These are phyloP conservation scores for Fennellomyces sp. DNA, from an alignment of 371 early-diverging fungal species.

Conservation along the genomic window DNA sequence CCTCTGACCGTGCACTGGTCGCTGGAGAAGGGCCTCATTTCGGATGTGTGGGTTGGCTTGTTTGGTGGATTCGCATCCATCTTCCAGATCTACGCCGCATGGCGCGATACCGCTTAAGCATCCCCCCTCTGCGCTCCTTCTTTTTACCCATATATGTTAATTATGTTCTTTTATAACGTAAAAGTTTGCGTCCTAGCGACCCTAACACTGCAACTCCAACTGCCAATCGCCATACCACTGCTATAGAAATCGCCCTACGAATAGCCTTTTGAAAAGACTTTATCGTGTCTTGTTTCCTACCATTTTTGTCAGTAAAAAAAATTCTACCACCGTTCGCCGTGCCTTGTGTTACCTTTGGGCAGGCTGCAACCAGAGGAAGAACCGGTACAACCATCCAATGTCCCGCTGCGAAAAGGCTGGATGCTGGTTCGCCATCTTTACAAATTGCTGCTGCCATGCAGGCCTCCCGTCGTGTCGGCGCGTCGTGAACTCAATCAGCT, in stretches of 20 bases:
- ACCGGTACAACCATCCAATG: background rate
- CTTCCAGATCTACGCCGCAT: conserved; percentile 82
- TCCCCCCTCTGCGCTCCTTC: too few relatives aligned
- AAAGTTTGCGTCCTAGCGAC: background rate
- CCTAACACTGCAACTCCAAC: background rate
- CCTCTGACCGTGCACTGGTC: conserved; percentile 96
- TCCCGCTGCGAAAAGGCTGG: conserved; percentile 4
- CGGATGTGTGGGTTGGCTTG: conserved; percentile 89
- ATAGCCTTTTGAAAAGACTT: background rate
- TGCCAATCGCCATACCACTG: background rate
- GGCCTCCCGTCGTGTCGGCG: conserved; percentile 16
- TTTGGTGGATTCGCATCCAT: conserved; percentile 92
- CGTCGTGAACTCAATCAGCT: conserved; percentile 50
- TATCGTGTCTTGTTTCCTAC: background rate
- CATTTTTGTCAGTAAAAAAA: too few relatives aligned
- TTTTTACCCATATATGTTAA: background rate
- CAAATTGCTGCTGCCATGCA: conserved; percentile 24
- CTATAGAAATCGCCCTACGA: background rate
- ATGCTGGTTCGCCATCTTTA: conserved; percentile 5
- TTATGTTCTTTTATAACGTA: background rate
- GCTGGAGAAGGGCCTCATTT: conserved; percentile 79
- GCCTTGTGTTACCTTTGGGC: background rate
- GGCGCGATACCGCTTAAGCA: conserved; percentile 74
- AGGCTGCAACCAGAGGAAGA: background rate
- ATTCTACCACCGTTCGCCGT: background rate